Evolutionary conservation across 2,329 filamentous ascomycete genomes (phyloP).

Genomic region (Coniella vitis): DNA sequence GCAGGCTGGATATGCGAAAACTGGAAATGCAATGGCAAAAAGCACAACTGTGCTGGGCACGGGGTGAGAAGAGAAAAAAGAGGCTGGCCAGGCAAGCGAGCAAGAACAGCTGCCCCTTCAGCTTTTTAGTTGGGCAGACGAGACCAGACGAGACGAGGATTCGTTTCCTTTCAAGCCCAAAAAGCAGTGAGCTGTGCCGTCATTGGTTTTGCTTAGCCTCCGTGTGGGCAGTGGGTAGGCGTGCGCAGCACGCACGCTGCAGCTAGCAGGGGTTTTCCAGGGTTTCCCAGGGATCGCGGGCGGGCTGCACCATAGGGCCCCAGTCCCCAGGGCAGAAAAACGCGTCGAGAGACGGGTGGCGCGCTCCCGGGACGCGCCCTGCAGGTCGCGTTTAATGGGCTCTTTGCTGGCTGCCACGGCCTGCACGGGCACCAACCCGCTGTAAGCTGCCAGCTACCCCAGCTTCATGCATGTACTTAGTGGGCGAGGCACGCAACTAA

Average conservation of each 20-base stretch:
- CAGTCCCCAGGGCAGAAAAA: slow-evolving; percentile 10
- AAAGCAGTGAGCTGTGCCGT: slow-evolving; percentile 1
- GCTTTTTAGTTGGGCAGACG: background rate
- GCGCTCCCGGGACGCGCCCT: background rate
- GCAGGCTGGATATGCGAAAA: background rate
- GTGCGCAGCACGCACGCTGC: background rate
- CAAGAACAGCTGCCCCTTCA: background rate
- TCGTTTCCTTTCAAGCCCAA: background rate
- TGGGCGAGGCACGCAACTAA: background rate
- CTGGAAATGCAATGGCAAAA: no score
- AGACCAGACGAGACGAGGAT: background rate
- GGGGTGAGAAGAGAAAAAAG: no score
- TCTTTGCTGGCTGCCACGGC: background rate
- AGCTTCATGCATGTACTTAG: background rate
- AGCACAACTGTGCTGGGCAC: no score
- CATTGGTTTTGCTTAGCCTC: slow-evolving; percentile 2
- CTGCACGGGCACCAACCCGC: no score
- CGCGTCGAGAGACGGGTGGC: background rate
- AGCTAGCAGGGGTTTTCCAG: background rate
- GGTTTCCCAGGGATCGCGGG: background rate
- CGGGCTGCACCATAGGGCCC: background rate
- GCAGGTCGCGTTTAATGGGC: slow-evolving; percentile 14
- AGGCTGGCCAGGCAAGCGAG: no score
- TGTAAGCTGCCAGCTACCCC: background rate
- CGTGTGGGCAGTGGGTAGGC: background rate